A percentile compares a stretch with the other conserved stretches of the same genome.
phyloP scores from a whole-genome alignment of 768 basidiomycete species.

The Ramaria sp. region DNA sequence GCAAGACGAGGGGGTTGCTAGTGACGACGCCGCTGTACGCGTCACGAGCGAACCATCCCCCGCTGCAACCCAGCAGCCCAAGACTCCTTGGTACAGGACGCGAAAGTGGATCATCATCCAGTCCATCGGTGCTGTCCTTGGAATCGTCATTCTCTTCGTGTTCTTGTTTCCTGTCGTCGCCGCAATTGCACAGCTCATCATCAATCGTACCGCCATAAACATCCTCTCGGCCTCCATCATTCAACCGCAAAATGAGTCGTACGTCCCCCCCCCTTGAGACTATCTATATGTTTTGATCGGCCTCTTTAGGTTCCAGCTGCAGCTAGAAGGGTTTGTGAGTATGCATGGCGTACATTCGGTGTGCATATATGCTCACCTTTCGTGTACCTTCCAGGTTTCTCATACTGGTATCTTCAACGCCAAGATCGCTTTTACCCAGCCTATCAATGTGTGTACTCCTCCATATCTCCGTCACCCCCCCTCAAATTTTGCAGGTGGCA shows the following conservation, averaged over 20 bases:
- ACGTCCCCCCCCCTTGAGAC: slow-evolving; percentile 16
- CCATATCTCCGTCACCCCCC: not conserved
- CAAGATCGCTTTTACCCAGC: slow-evolving; percentile 46
- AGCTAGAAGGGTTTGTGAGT: slow-evolving; percentile 1
- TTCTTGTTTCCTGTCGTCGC: slow-evolving; percentile 56
- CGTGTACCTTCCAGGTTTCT: slow-evolving; percentile 31
- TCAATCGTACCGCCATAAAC: slow-evolving; percentile 43
- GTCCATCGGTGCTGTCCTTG: slow-evolving; percentile 37
- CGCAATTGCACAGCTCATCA: slow-evolving; percentile 54
- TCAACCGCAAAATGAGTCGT: slow-evolving; percentile 47
- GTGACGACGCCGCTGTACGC: slow-evolving; percentile 5
- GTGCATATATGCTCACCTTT: not conserved
- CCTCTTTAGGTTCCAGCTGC: slow-evolving; percentile 2
- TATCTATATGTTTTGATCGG: too few species aligned
- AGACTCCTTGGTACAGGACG: slow-evolving; percentile 44
- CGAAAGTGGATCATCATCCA: slow-evolving; percentile 53
- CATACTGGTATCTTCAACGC: slow-evolving; percentile 61
- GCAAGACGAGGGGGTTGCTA: slow-evolving; percentile 11
- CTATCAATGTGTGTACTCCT: slow-evolving; percentile 27
- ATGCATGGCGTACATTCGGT: not conserved
- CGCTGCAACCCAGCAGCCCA: slow-evolving; percentile 3
- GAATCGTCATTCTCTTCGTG: slow-evolving; percentile 55
- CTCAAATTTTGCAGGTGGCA: slow-evolving; percentile 21
- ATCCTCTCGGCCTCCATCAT: slow-evolving; percentile 42
- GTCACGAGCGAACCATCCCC: not conserved